Conservation (phyloP, 1,139 yeast species). For the Saccharomyces hybrid region DNA sequence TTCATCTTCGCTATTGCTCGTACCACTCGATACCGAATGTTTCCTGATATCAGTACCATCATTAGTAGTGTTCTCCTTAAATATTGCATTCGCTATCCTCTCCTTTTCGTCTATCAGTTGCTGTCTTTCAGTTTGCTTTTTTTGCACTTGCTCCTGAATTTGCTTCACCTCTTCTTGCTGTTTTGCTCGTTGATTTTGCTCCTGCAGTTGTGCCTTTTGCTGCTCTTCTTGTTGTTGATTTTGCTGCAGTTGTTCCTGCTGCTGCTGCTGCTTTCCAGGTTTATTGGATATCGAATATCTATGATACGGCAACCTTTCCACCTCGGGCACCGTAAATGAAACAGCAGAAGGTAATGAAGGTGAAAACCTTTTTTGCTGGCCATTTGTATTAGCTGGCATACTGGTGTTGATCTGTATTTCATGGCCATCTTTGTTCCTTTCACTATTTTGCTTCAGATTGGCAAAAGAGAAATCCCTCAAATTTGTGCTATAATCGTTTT, state of each 20-base stretch:
- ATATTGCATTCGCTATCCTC: background rate
- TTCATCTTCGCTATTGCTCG: slow-evolving; percentile 3
- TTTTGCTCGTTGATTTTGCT: slow-evolving; percentile 13
- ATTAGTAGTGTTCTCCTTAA: background rate
- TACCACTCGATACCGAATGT: slow-evolving; percentile 1
- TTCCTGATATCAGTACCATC: background rate
- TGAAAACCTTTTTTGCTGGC: background rate
- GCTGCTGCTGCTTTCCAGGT: slow-evolving; percentile 15
- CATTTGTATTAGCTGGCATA: background rate
- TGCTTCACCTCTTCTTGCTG: slow-evolving; percentile 7
- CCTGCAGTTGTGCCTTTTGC: slow-evolving; percentile 11
- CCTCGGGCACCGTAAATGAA: slow-evolving; percentile 25
- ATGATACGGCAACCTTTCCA: slow-evolving; percentile 32
- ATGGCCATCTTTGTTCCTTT: background rate
- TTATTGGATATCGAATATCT: slow-evolving; percentile 42
- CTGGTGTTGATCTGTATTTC: background rate
- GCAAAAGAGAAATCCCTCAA: background rate
- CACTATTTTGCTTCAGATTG: background rate
- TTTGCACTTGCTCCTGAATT: background rate
- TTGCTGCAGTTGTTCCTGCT: slow-evolving; percentile 2
- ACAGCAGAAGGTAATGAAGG: slow-evolving; percentile 17
- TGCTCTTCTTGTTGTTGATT: background rate
- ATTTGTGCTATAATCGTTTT: background rate
- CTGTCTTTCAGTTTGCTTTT: slow-evolving; percentile 1
- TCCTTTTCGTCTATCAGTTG: background rate